A percentile compares a stretch with the other conserved stretches of the same genome.
phyloP scores from a whole-genome alignment of 192 early-diverging fungal species.

The Gonapodya prolifera region DNA sequence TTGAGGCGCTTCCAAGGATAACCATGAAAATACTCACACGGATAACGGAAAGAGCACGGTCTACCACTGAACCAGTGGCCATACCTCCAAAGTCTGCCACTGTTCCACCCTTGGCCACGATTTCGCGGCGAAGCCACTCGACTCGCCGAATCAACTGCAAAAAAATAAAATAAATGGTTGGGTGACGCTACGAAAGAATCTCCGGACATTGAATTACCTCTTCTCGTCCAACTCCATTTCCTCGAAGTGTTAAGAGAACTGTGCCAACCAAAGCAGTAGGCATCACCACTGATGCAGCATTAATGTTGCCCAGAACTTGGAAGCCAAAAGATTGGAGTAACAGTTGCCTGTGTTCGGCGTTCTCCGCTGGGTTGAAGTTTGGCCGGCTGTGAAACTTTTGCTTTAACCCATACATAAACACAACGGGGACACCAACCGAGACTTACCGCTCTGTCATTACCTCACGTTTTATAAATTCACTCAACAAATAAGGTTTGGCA shows the following conservation, averaged over 20 bases:
- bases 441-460: conserved; percentile 37
- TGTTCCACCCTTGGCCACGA: conserved; percentile 53
- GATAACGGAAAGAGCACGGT: conserved; percentile 29
- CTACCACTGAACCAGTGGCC: conserved; percentile 58
- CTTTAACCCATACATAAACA: neutral
- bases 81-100: conserved; percentile 67
- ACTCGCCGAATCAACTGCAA: conserved; percentile 56
- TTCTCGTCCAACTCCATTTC: conserved; percentile 44
- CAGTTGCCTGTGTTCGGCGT: conserved; percentile 28
- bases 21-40: neutral
- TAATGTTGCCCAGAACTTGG: conserved; percentile 40
- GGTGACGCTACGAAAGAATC: too few relatives aligned
- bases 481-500: conserved; percentile 58
- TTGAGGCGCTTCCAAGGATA: neutral
- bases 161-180: too few relatives aligned
- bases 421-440: neutral
- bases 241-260: conserved; percentile 66
- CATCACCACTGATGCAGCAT: conserved; percentile 67
- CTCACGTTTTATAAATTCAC: conserved; percentile 49
- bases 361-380: conserved; percentile 18
- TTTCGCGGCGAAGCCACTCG: conserved; percentile 51
- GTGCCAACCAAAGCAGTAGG: conserved; percentile 74
- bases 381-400: conserved; percentile 11
- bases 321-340: conserved; percentile 63
- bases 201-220: conserved; percentile 12